Evolutionary conservation across 2,329 filamentous ascomycete genomes (phyloP).

Genomic region (Pestalotiopsis sp.): DNA sequence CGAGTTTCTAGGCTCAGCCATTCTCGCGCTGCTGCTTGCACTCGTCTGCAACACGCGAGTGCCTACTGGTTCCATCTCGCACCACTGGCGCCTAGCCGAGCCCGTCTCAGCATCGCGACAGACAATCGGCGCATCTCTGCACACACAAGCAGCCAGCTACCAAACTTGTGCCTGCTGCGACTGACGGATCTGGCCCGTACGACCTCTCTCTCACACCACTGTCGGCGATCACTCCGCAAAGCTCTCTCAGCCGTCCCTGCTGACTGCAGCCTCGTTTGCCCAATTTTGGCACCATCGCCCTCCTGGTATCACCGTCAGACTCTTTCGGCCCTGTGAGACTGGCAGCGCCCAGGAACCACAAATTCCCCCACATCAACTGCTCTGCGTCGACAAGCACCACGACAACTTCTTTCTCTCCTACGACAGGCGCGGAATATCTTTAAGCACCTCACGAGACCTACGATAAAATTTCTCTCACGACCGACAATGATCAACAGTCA

Average conservation of each 20-base stretch:
- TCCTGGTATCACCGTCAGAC: conserved; percentile 11
- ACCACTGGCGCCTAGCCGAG: neutral
- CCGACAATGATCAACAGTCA: conserved; percentile 59
- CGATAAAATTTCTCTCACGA: conserved; percentile 31
- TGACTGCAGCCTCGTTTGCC: conserved; percentile 27
- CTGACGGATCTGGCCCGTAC: conserved; percentile 14
- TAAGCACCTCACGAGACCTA: conserved; percentile 25
- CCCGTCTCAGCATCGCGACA: neutral
- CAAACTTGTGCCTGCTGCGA: neutral
- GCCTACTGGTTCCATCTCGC: neutral
- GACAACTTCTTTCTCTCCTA: conserved; percentile 16
- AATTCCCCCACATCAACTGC: conserved; percentile 11
- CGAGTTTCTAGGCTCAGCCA: neutral
- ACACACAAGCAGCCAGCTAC: neutral
- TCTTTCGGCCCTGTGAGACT: neutral
- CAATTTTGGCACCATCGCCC: conserved; percentile 17
- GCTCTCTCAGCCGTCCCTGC: conserved; percentile 20
- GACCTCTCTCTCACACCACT: conserved; percentile 13
- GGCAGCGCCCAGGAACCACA: conserved; percentile 1
- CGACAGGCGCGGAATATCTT: neutral
- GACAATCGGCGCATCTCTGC: neutral
- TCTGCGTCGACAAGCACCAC: conserved; percentile 14
- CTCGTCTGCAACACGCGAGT: neutral
- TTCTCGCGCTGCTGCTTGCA: neutral
- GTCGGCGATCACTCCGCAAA: conserved; percentile 18